Evolutionary conservation across 129 eudicot genomes (phyloP).

Genomic region (Oenanthe sinensis): DNA sequence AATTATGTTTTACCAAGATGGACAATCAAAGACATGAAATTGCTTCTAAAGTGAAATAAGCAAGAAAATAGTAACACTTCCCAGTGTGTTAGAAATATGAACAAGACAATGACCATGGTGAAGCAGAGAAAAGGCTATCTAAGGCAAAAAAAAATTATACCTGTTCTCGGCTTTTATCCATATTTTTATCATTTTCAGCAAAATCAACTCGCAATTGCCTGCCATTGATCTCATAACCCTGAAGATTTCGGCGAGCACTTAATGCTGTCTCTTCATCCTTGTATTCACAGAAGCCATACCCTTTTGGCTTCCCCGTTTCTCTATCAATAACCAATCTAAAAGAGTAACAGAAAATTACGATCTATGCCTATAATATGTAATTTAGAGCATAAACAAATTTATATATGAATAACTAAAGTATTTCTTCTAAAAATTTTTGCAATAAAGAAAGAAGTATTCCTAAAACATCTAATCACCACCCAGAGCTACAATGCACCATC

Average conservation of each 20-base stretch:
- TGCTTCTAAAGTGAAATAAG: not conserved
- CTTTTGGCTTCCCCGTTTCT: constrained; percentile 97
- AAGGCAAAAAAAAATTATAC: constrained; percentile 25
- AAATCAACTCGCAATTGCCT: constrained; percentile 95
- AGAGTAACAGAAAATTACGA: constrained; percentile 1
- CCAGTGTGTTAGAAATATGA: not conserved
- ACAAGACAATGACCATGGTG: not conserved
- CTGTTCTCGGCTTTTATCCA: constrained; percentile 75
- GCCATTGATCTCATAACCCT: constrained; percentile 92
- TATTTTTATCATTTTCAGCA: constrained; percentile 93
- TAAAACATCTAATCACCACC: not conserved
- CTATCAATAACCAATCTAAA: constrained; percentile 83
- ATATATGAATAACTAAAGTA: not conserved
- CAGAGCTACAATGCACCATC: not conserved
- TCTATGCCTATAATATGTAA: not conserved
- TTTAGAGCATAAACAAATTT: not conserved
- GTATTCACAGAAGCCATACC: constrained; percentile 96
- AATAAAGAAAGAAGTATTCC: not conserved
- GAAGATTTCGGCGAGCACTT: constrained; percentile 95
- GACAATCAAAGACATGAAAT: not conserved
- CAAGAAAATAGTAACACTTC: not conserved
- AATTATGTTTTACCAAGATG: not conserved
- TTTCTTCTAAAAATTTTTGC: not conserved
- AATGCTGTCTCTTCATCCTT: constrained; percentile 97
- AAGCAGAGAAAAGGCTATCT: not conserved